Base-by-base conservation (phyloP, 2,329 filamentous ascomycete species). In the Dothidotthia symphoricarpi region DNA sequence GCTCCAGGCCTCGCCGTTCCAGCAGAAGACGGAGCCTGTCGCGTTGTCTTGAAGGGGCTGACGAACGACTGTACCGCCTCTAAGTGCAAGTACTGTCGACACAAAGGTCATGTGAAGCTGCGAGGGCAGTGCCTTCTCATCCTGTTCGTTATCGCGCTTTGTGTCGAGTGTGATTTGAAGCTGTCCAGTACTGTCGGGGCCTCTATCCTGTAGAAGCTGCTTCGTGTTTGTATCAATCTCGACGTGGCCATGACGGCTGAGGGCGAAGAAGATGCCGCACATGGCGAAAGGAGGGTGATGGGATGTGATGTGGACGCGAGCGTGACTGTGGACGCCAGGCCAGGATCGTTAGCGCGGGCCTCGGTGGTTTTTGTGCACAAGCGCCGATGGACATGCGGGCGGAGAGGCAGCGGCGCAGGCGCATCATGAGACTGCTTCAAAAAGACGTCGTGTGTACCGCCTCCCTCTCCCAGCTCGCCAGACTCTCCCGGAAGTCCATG, bases 1-100 rank as follows among this genome's bases (percentile, higher is more conserved):
- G 40, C 78, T 83, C 93, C 93, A 98, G 1, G 89, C 91, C 64
- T 98, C 93, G 28, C 93, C 93, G 60, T 98, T 98, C 93, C 93
- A 98, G 75, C 91, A 96, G 2, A 98, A 74, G 1, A 87, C 72
- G 1, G 84, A 88, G 3, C 75, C 74, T 0, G 75, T 76, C 0
- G 53, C 47, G 3, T 60, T 25, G 49, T 85, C 78, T 28, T 76
- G 65, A 3, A 95, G 76, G 2, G 93, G 93, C 64, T 97, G 93
- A 24, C 69, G 63, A 6, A 83, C 80, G 33, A 93, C 61, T 45
- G 79, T 73, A 33, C 81, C 77, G 16, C 91, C 91, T 53, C 93
- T 81, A n/a, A 98, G 73, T 3, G 89, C 83, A n/a, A 97, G 78
- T 1, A 98, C 91, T 0, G 89, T 94, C 6, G 91, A 93, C 10